phyloP scores from a whole-genome alignment of 164 flowering plant genomes.

The Hamamelis virginiana region DNA sequence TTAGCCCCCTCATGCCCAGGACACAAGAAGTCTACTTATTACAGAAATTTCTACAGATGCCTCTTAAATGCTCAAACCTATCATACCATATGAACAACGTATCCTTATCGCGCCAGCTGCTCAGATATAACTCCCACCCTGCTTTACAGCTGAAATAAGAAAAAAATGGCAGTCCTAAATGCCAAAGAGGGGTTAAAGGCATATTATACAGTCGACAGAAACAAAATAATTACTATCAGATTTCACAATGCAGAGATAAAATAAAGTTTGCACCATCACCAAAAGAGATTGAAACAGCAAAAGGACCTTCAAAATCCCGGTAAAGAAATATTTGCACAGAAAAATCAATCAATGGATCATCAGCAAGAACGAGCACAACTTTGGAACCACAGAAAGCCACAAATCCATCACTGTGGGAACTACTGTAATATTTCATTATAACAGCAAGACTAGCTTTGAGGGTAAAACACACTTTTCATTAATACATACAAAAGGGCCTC shows the following conservation, averaged over 20 bases:
- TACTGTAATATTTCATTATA: no score
- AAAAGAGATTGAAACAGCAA: not conserved
- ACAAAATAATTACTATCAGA: conserved; percentile 4
- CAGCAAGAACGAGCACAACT: no score
- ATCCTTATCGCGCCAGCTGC: conserved; percentile 60
- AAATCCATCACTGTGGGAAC: no score
- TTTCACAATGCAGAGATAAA: not conserved
- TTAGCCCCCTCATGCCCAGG: conserved; percentile 8
- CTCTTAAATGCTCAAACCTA: conserved; percentile 59
- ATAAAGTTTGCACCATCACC: not conserved
- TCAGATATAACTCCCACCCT: conserved; percentile 59
- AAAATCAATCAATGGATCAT: no score
- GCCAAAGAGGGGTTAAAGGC: conserved; percentile 36
- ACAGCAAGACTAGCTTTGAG: no score
- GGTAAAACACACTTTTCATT: no score
- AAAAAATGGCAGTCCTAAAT: conserved; percentile 47
- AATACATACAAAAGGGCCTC: no score
- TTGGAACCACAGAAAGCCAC: no score
- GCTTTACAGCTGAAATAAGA: conserved; percentile 73
- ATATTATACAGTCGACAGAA: conserved; percentile 22
- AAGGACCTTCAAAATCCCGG: no score
- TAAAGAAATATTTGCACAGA: no score
- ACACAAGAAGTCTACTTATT: not conserved
- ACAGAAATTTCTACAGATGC: conserved; percentile 23
- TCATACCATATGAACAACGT: conserved; percentile 69